Base-by-base conservation (phyloP, 75 land plant genomes). In the Gnetum montanum region DNA sequence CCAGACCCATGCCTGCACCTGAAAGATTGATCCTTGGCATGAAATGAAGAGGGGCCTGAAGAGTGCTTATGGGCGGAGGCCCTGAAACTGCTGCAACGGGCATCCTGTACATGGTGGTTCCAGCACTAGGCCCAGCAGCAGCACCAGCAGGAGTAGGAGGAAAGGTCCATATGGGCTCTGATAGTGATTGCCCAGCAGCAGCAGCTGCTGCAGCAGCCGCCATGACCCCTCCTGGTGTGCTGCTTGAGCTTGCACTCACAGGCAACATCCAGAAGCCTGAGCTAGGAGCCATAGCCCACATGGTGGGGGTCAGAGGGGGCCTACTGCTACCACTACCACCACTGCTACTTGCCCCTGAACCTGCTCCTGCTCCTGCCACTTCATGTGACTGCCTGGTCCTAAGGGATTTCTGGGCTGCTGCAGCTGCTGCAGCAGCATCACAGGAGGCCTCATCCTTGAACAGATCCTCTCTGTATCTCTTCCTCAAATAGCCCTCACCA, bases 181-280 rank as follows among this genome's bases (percentile, higher is more conserved):
- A 49, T n/a, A n/a, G n/a, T 5, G 65, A 34, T 5, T 66, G 61
- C 11, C 62, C 70, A n/a, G n/a, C n/a, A n/a, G n/a, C n/a, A n/a
- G n/a, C n/a, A n/a, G n/a, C n/a, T n/a, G n/a, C n/a, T 59, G 69
- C n/a, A n/a, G n/a, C n/a, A 15, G 63, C 75, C 3, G 73, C 73
- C 69, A 64, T 61, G 40, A 62, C 69, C n/a, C n/a, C n/a, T 19
- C 64, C 73, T 1, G 81, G 69, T 10, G 78, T 64, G 18, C 33
- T 66, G 16, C 75, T 62, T 27, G 75, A 37, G 34, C 70, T 71
- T 26, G 76, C 76, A 48, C 69, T 64, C 35, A 83, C 80, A 4
- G 90, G 87, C 2, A 86, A 69, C 90, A 86, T 86, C 90, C 90
- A 86, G 43, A 86, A 74, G 13, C 87, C 67, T 12, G 58, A 46